These are phyloP conservation scores for Rhizopogon salebrosus DNA, from an alignment of 768 basidiomycete genomes.

Conservation along the genomic window DNA sequence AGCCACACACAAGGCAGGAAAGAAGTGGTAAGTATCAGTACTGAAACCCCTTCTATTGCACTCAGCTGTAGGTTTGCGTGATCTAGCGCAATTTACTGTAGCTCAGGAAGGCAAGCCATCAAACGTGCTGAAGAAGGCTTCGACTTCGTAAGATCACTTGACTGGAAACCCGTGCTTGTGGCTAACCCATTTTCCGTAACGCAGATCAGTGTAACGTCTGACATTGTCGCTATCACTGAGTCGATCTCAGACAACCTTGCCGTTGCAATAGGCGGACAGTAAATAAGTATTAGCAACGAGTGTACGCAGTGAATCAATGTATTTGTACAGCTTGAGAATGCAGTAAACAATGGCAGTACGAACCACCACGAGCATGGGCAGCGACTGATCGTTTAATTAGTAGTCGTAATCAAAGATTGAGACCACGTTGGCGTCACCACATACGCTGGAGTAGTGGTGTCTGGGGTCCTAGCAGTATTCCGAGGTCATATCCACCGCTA, in stretches of 20 bases:
- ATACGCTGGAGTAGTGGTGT: no score
- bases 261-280: constrained; percentile 14
- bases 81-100: constrained; percentile 44
- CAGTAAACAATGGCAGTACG: no score
- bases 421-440: constrained; percentile 49
- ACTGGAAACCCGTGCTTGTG: constrained; percentile 8
- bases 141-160: constrained; percentile 38
- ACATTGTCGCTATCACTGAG: constrained; percentile 40
- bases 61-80: neutral
- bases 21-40: constrained; percentile 52
- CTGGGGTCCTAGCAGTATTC: no score
- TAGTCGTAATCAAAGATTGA: constrained; percentile 33
- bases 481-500: no score
- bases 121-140: constrained; percentile 45
- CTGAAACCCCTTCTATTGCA: neutral
- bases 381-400: neutral
- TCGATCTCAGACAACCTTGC: constrained; percentile 17
- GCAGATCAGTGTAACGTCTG: constrained; percentile 47
- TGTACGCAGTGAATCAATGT: neutral
- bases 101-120: constrained; percentile 37
- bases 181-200: neutral
- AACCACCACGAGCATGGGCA: no score
- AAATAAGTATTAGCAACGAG: neutral
- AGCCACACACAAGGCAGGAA: constrained; percentile 45
- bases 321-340: no score